Evolutionary conservation across 257 asterid species (phyloP).

Genomic region (Solanum chilense): DNA sequence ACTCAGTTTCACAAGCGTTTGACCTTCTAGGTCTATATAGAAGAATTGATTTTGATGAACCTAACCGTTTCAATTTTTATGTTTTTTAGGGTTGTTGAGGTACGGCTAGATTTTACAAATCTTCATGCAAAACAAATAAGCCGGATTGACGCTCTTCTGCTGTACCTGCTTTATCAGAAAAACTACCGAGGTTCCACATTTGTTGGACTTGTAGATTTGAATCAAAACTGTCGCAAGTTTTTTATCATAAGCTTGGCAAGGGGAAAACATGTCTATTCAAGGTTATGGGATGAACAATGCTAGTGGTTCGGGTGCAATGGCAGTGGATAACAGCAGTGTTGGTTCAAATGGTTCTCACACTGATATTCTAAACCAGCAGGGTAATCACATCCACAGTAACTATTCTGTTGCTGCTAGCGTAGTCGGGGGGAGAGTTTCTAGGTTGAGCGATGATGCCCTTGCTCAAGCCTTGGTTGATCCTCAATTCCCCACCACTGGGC

Average conservation of each 20-base stretch:
- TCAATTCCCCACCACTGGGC: constrained; percentile 73
- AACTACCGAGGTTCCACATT: too few relatives aligned
- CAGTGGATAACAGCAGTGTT: constrained; percentile 76
- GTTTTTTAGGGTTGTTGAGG: neutral
- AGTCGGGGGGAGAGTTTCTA: constrained; percentile 54
- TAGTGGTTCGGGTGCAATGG: constrained; percentile 43
- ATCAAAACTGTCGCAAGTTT: neutral
- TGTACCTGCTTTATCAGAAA: too few relatives aligned
- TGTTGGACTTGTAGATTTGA: too few relatives aligned
- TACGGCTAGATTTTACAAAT: neutral
- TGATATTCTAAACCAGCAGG: constrained; percentile 65
- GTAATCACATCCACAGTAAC: constrained; percentile 11
- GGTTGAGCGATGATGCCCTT: constrained; percentile 67
- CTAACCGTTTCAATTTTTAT: neutral
- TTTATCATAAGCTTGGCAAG: constrained; percentile 76
- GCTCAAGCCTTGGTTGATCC: constrained; percentile 90
- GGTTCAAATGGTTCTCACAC: constrained; percentile 81
- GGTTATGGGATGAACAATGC: constrained; percentile 84
- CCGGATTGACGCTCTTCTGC: too few relatives aligned
- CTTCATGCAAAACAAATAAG: too few relatives aligned
- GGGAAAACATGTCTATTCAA: constrained; percentile 77
- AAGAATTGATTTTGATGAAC: neutral
- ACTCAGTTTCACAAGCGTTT: neutral
- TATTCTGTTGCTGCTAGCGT: constrained; percentile 72
- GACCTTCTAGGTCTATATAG: neutral